Conservation (phyloP, 192 early-diverging fungal genomes). For the Coemansia sp. region DNA sequence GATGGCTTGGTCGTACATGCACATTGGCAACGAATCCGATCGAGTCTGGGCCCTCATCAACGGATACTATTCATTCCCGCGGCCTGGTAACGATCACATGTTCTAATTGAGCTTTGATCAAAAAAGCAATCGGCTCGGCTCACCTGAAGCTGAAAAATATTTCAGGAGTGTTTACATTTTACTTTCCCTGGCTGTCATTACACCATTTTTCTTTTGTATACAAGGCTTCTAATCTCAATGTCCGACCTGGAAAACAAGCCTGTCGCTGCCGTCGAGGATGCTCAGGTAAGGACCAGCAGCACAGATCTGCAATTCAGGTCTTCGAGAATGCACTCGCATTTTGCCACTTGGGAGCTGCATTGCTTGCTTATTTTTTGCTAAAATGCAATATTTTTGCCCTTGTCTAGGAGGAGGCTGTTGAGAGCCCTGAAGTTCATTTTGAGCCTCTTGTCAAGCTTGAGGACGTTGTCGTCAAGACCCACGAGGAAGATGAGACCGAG, state of each 20-base stretch:
- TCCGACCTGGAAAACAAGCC: constrained; percentile 48
- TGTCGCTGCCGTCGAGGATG: constrained; percentile 21
- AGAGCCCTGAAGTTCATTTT: constrained; percentile 89
- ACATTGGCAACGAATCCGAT: background rate
- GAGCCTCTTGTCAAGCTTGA: constrained; percentile 94
- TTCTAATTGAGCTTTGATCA: background rate
- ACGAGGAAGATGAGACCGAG: constrained; percentile 92
- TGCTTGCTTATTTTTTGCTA: constrained; percentile 4
- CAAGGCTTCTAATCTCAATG: constrained; percentile 18
- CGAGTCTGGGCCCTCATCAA: too few species aligned
- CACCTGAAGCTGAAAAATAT: background rate
- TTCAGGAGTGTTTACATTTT: background rate
- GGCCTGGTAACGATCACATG: too few species aligned
- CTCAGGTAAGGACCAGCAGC: constrained; percentile 36
- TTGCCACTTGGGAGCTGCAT: background rate
- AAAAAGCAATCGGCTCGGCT: constrained; percentile 4
- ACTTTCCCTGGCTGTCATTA: too few species aligned
- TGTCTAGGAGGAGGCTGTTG: constrained; percentile 68
- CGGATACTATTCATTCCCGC: too few species aligned
- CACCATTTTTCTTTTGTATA: background rate
- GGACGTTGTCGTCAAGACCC: constrained; percentile 88
- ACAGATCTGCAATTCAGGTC: background rate
- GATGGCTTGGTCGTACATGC: background rate
- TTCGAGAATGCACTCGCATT: constrained; percentile 5
- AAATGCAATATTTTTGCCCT: background rate